Percentiles rank a stretch among this genome's conserved stretches.
Evolutionary conservation across 495 filamentous ascomycete genomes (phyloP).

Genomic region (Aspergillus sclerotiicarbonarius): DNA sequence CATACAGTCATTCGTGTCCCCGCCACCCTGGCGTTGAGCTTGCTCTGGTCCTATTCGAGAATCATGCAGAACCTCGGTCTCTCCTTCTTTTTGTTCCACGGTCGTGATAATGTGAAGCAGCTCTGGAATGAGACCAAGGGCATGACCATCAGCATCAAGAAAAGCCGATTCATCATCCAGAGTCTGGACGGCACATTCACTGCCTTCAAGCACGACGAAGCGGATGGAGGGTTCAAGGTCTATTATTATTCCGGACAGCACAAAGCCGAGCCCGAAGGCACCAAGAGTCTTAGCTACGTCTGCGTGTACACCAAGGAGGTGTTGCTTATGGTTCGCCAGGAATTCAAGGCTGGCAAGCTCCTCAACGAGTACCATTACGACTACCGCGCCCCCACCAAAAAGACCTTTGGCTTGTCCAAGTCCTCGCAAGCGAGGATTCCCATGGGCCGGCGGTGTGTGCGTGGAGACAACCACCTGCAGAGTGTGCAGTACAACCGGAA

Average conservation of each 20-base stretch:
- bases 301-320: conserved; percentile 50
- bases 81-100: conserved; percentile 50
- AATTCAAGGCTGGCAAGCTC: conserved; percentile 45
- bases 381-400: conserved; percentile 35
- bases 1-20: conserved; percentile 39
- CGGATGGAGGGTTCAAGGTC: conserved; percentile 43
- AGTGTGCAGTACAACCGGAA: conserved; percentile 54
- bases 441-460: conserved; percentile 46
- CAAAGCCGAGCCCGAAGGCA: conserved; percentile 40
- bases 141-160: conserved; percentile 46
- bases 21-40: conserved; percentile 37
- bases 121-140: conserved; percentile 50
- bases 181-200: conserved; percentile 47
- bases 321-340: conserved; percentile 45
- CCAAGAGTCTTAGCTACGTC: conserved; percentile 42
- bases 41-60: conserved; percentile 50
- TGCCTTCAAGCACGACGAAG: conserved; percentile 42
- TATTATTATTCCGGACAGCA: conserved; percentile 47
- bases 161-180: conserved; percentile 43
- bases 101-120: conserved; percentile 41
- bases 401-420: conserved; percentile 31
- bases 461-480: conserved; percentile 45
- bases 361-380: conserved; percentile 55
- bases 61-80: conserved; percentile 37
- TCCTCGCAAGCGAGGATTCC: conserved; percentile 38